phyloP scores from a whole-genome alignment of 768 basidiomycete genomes.

The Gelatoporia subvermispora region DNA sequence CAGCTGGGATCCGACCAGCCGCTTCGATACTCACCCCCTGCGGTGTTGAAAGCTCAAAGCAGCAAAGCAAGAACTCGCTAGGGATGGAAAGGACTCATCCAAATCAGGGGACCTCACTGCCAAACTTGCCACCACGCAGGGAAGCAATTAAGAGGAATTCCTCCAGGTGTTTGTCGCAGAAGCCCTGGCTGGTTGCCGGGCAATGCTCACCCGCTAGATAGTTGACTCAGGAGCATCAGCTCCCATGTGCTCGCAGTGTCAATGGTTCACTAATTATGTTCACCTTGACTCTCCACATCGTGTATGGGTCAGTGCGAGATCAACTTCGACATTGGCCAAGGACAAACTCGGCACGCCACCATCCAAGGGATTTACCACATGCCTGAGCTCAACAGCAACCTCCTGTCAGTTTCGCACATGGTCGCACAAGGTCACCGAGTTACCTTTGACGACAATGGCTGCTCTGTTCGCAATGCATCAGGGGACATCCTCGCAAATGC shows the following conservation, averaged over 20 bases:
- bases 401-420: constrained; percentile 16
- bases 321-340: constrained; percentile 4
- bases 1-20: too few relatives aligned
- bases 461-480: neutral
- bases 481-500: constrained; percentile 2
- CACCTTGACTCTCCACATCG: neutral
- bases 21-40: too few relatives aligned
- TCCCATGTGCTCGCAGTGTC: constrained; percentile 11
- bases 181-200: neutral
- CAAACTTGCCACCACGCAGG: constrained; percentile 1
- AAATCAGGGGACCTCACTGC: neutral
- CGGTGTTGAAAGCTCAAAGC: too few relatives aligned
- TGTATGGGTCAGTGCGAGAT: constrained; percentile 13
- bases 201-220: constrained; percentile 3
- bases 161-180: constrained; percentile 3
- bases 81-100: too few relatives aligned
- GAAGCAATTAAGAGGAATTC: neutral
- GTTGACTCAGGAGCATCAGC: constrained; percentile 16
- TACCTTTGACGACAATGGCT: constrained; percentile 1
- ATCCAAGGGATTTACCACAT: constrained; percentile 9
- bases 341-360: neutral
- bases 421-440: neutral
- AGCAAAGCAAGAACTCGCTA: too few relatives aligned
- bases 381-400: constrained; percentile 17
- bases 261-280: constrained; percentile 5